Evolutionary conservation across 441 rosid genomes (phyloP).

Genomic region (Adansonia madagascariensis): DNA sequence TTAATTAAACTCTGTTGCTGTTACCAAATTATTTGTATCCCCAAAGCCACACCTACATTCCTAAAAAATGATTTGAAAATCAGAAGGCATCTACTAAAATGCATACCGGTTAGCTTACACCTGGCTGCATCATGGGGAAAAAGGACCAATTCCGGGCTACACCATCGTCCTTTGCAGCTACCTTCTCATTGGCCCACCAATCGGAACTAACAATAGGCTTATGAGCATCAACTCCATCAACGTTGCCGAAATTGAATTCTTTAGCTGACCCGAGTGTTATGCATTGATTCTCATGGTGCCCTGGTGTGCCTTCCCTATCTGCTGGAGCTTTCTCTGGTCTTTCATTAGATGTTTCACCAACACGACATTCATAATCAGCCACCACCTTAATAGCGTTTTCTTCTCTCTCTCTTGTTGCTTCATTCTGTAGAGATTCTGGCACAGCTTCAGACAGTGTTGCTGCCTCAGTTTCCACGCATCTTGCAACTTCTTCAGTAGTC

Average conservation of each 20-base stretch:
- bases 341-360: conserved; percentile 42
- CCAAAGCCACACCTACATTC: conserved; percentile 20
- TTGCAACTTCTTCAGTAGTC: conserved; percentile 47
- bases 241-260: conserved; percentile 70
- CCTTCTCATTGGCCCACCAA: conserved; percentile 60
- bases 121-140: conserved; percentile 77
- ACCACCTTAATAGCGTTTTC: conserved; percentile 26
- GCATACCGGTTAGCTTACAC: conserved; percentile 47
- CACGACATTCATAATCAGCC: conserved; percentile 22
- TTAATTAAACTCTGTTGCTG: not conserved
- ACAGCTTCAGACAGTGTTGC: conserved; percentile 39
- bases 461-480: conserved; percentile 55
- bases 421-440: conserved; percentile 31
- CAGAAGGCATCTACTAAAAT: conserved; percentile 6
- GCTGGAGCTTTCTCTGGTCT: conserved; percentile 38
- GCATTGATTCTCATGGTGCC: conserved; percentile 47
- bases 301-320: conserved; percentile 33
- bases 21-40: conserved; percentile 19
- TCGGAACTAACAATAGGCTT: conserved; percentile 47
- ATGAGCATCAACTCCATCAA: conserved; percentile 49
- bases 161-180: conserved; percentile 39
- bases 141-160: conserved; percentile 68
- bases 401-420: conserved; percentile 25
- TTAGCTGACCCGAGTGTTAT: conserved; percentile 61
- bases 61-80: conserved; percentile 15